These are phyloP conservation scores for Vitellaria paradoxa DNA, from an alignment of 179 eudicot species.

Conservation along the genomic window DNA sequence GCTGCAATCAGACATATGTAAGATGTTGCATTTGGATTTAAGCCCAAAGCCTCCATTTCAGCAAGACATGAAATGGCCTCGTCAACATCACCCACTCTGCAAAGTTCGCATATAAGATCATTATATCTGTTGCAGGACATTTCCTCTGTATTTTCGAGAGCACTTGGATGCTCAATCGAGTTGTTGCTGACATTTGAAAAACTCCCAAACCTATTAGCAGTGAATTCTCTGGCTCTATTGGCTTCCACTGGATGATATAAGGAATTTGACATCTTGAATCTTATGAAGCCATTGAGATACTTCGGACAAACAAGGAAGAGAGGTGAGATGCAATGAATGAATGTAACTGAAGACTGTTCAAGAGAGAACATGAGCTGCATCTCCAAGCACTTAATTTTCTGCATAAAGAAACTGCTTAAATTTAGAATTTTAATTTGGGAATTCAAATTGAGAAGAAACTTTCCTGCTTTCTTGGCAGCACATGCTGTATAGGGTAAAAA, in stretches of 20 bases:
- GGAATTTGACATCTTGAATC: background rate
- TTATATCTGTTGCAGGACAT: slow-evolving; percentile 51
- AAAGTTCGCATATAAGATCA: slow-evolving; percentile 38
- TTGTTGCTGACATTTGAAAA: slow-evolving; percentile 2
- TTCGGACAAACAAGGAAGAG: slow-evolving; percentile 12
- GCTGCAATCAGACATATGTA: slow-evolving; percentile 55
- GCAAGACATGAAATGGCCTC: slow-evolving; percentile 60
- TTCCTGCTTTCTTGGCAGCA: background rate
- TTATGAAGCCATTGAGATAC: background rate
- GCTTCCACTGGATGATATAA: background rate
- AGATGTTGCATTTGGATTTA: slow-evolving; percentile 38
- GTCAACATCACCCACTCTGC: slow-evolving; percentile 48
- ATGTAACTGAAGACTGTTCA: slow-evolving; percentile 11
- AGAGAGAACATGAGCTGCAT: slow-evolving; percentile 10
- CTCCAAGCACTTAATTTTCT: slow-evolving; percentile 2
- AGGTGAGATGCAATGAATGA: background rate
- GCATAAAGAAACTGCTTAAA: background rate
- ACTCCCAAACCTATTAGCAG: slow-evolving; percentile 6
- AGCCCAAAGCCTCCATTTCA: slow-evolving; percentile 73
- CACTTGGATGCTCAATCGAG: slow-evolving; percentile 19
- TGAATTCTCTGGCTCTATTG: background rate
- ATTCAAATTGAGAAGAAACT: background rate
- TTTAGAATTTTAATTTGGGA: background rate
- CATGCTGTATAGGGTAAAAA: too few species aligned
- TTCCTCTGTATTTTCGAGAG: slow-evolving; percentile 35